Evolutionary conservation across 1,284 basidiomycete species (phyloP).

Genomic region (Pulchroboletus neoregius): DNA sequence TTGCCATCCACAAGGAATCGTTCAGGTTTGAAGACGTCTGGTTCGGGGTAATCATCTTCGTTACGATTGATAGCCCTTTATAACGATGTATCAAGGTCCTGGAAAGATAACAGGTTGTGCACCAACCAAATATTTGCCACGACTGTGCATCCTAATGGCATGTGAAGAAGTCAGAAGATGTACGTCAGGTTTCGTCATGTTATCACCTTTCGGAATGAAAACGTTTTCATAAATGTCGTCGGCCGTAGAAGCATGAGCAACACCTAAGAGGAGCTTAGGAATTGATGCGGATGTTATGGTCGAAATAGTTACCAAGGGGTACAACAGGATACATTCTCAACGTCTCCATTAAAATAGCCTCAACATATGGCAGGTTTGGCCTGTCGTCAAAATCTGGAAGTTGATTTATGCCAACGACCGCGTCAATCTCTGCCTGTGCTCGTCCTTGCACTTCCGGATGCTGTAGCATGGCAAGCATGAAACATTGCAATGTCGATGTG

Average conservation of each 20-base stretch:
- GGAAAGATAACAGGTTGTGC: not conserved
- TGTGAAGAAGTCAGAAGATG: not conserved
- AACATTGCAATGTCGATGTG: no score
- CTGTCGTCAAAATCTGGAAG: slow-evolving; percentile 42
- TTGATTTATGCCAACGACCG: no score
- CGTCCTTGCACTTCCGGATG: no score
- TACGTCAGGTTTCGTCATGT: no score
- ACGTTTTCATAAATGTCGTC: slow-evolving; percentile 44
- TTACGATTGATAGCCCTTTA: slow-evolving; percentile 44
- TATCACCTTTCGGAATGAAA: slow-evolving; percentile 40
- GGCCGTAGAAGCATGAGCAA: slow-evolving; percentile 40
- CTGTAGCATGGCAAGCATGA: no score
- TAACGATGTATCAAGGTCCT: slow-evolving; percentile 1
- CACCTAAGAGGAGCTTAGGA: slow-evolving; percentile 25
- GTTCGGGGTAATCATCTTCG: slow-evolving; percentile 37
- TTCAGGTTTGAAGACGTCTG: slow-evolving; percentile 40
- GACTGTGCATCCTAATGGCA: slow-evolving; percentile 35
- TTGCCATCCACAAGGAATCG: slow-evolving; percentile 33
- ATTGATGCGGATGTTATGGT: not conserved
- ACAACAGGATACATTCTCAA: slow-evolving; percentile 45
- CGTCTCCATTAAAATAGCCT: slow-evolving; percentile 48
- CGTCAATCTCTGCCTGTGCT: no score
- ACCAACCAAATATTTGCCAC: slow-evolving; percentile 45
- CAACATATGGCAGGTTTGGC: slow-evolving; percentile 40
- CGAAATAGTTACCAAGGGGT: slow-evolving; percentile 21